Base-by-base conservation (phyloP, 306 rosid genomes). In the Glycine latifolia region DNA sequence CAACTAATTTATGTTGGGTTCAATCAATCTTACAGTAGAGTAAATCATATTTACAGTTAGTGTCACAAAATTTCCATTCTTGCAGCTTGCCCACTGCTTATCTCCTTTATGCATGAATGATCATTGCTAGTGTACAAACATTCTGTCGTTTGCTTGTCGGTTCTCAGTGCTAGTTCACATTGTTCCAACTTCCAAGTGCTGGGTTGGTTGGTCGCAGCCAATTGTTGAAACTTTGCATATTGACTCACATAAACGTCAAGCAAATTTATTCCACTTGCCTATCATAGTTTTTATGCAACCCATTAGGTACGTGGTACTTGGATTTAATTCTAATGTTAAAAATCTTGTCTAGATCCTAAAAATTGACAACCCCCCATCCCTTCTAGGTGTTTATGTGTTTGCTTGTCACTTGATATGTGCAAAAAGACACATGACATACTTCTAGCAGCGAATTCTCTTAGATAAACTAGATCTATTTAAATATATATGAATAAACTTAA, bases 171-270 rank as follows among this genome's bases (percentile, higher is more conserved):
- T 20, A 8, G 2, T 17, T 67, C 76, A 58, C 47, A 3, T 44
- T 68, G 76, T 79, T 68, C 76, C 82, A 69, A 46, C 41, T 46
- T 44, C 53, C 3, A 43, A 46, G 56, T 69, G 74, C 41, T 26
- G 31, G 31, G 31, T 26, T 47, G 56, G 74, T 69, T 46, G 74
- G 74, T 69, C 10, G 41, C 74, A 16, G 9, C 56, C 74, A 67
- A 44, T 43, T 67, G 52, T 43, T 67, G 73, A 44, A 26, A 26
- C 31, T 26, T 26, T 26, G 31, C 31, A 26, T 26, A 26, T 26
- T 26, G 31, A 26, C 2, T 26, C 31, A 20, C 26, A 26, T 26
- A 26, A 26, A 26, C 31, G 1, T 26, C 31, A 0, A 26, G 31
- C 31, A 26, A 26, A 26, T 26, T 26, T 26, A 26, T 26, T 26